Base-by-base conservation (phyloP, 768 basidiomycete genomes). In the Hemileccinum rubropunctum region DNA sequence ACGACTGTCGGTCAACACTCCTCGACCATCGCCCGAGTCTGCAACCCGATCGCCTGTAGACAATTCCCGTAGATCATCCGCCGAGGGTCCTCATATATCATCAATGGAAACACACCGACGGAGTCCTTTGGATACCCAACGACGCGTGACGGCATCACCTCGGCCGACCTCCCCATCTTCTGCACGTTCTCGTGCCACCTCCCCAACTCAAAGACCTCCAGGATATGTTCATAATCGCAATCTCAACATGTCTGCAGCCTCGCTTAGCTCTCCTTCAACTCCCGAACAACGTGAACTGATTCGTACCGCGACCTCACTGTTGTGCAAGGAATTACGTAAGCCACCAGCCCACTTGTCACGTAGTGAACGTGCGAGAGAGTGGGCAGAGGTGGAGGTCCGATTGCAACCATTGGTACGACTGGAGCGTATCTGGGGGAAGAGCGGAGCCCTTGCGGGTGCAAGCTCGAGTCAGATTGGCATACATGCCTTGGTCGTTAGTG, bases 351-450 rank as follows among this genome's bases (percentile, higher is more conserved):
- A 83, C 55, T 66, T 81, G 65, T 74, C 69, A 45, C 77, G 76
- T 45, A 73, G 71, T 6, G 77, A 81, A 20, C 78, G 76, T 21
- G 55, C 73, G 38, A 74, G 71, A 59, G 84, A 88, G 48, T 87
- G 83, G 79, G 84, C 85, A 50, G 87, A 87, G 61, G 86, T 91
- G 7, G 88, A 92, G 67, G 69, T 78, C 9, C 74, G 86, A 44
- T 69, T 85, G 57, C 72, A 79, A 12, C 71, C 76, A 2, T 67
- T 94, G 46, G 76, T 74, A 18, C 73, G 89, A 47, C 71, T 88
- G 48, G 91, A 93, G 64, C 77, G 85, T 39, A 78, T 86, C 17
- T 92, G 90, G 91, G 80, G 80, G 3, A 83, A 77, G 74, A 86
- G 74, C 60, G 80, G 83, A 12, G 69, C 62, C 9, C 48, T 63